Base-by-base conservation (phyloP, 441 rosid species). In the Erodium texanum region DNA sequence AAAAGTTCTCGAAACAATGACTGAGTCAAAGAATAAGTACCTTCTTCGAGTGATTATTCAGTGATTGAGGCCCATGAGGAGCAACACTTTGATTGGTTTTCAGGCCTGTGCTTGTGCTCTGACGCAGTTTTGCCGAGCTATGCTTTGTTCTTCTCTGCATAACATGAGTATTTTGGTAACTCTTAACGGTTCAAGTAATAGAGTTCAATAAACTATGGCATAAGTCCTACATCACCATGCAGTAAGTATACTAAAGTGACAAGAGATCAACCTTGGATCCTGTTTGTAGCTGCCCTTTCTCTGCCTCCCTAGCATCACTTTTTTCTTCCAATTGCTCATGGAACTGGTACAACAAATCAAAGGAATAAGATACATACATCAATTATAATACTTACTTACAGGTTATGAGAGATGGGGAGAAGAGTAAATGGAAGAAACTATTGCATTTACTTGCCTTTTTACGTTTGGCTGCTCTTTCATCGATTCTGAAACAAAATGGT, bases 401-500 rank as follows among this genome's bases (percentile, higher is more conserved):
- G 36, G 59, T 12, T 45, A 65, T 65, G 70, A 74, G 22, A 56
- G 64, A 9, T 1, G 29, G 1, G n/a, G 5, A 62, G 61, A 41
- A 11, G 48, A 3, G 64, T 62, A 59, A 72, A 75, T 3, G 14
- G 12, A 65, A 66, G n/a, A 58, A 64, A 67, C 5, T 24, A 14
- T 24, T 16, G 70, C 67, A 34, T 59, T n/a, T 45, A 65, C 75
- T 61, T 86, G 80, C 98, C 98, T 88, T 94, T 78, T 80, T 94
- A 78, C 93, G 80, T 81, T 79, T 92, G 67, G 83, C 86, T 22
- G 88, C 97, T 73, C 98, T 82, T 82, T 88, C 95, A 71, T 82
- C 97, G 58, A 90, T 88, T 77, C 86, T 83, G 80, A 92, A 87
- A 77, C 81, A 81, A 80, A 89, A 94, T n/a, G 93, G 92, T 62